Evolutionary conservation across 305 asterid genomes (phyloP).

Genomic region (Fraxinus ornus): DNA sequence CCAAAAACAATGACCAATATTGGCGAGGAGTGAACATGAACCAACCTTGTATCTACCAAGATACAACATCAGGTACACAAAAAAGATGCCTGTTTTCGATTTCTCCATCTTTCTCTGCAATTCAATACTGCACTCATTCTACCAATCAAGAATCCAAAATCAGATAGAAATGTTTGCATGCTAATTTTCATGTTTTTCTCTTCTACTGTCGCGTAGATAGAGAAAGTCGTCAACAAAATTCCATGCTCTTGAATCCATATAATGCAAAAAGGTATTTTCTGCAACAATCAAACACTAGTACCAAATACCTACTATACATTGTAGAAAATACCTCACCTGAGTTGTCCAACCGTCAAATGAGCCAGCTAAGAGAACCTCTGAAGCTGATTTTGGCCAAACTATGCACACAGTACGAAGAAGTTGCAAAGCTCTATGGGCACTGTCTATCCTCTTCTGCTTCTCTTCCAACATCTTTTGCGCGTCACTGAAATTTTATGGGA

Average conservation of each 20-base stretch:
- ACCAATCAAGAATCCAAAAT: constrained; percentile 1
- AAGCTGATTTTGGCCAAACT: constrained; percentile 72
- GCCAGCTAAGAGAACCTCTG: constrained; percentile 74
- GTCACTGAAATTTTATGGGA: constrained; percentile 47
- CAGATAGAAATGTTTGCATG: not conserved
- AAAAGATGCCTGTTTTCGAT: constrained; percentile 59
- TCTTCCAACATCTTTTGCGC: constrained; percentile 47
- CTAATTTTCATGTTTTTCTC: not conserved
- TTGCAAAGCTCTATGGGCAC: constrained; percentile 57
- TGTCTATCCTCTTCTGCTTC: constrained; percentile 58
- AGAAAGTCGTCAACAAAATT: not conserved
- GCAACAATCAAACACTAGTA: constrained; percentile 7
- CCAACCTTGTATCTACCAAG: constrained; percentile 90
- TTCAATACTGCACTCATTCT: constrained; percentile 20
- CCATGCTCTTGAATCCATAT: not conserved
- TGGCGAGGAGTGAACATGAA: not conserved
- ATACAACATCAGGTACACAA: constrained; percentile 60
- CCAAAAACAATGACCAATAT: constrained; percentile 9
- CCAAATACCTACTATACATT: constrained; percentile 9
- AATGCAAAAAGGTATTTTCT: not conserved
- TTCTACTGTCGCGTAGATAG: not conserved
- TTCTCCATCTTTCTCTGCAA: constrained; percentile 88
- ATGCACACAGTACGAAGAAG: constrained; percentile 60
- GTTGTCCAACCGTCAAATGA: constrained; percentile 97
- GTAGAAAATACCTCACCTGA: constrained; percentile 52